Evolutionary conservation across 345 rosid species (phyloP), one percentile per base, ranked within the genome.

Genomic region (Rubroshorea leprosula): DNA sequence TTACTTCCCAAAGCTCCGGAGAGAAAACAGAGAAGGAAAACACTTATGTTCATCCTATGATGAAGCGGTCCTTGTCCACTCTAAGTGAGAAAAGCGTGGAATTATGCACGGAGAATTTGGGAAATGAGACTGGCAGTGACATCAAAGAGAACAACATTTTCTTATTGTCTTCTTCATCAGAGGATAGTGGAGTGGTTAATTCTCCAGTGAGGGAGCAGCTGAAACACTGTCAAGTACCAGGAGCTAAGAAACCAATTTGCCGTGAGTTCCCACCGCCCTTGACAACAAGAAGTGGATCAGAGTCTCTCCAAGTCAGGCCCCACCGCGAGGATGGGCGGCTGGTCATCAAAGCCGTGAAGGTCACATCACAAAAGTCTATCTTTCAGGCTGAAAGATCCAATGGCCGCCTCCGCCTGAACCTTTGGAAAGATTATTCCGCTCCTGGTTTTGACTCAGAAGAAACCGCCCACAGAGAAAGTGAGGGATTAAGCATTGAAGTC

Each of bases 21-120:
- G 73, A 75, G 55, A 29, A 51, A 7, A 50, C 47, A 5, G 67
- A 63, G 53, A 55, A 66, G 46, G 53, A 62, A 17, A 31, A 39
- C 35, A 20, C 58, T 11, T 82, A 83, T 58, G 80, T 73, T 57
- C 87, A 72, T 47, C 78, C 81, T 41, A 60, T 68, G 49, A 57
- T 47, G 7, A 80, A 68, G 56, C 74, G 72, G n/a, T 79, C 82
- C 48, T 60, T 74, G 7, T 78, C 81, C 10, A 52, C 60, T 21
- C 81, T 91, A 1, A 84, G 87, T 39, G 80, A 80, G 29, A 81
- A 73, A 72, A 89, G 98, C 78, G 31, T 91, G 69, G 83, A 81
- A 71, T 54, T 91, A 31, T 91, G 96, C 65, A 91, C 98, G 3
- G 96, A 91, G 63, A 81, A 72, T 59, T 74, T 91, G 7, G 96